Percentiles rank a stretch among this genome's conserved stretches.
Evolutionary conservation across 2,329 filamentous ascomycete genomes (phyloP).

Genomic region (Helotiales sp.): DNA sequence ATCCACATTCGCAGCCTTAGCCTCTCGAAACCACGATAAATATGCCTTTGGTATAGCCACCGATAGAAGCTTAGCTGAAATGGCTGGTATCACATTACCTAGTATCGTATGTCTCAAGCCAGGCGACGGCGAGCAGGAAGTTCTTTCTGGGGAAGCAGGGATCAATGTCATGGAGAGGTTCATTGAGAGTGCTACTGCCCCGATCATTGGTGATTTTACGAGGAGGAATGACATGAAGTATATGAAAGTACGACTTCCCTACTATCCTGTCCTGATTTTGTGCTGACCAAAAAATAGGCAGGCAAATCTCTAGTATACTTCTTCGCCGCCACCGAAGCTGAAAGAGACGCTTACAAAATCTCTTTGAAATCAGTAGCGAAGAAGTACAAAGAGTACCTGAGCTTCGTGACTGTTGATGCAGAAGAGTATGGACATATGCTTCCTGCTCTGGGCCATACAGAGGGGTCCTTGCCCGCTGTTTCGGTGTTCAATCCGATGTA

Average conservation of each 20-base stretch:
- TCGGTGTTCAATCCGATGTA: constrained; percentile 46
- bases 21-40: constrained; percentile 40
- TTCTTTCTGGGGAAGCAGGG: constrained; percentile 35
- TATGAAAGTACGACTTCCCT: constrained; percentile 35
- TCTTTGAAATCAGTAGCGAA: constrained; percentile 44
- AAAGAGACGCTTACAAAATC: constrained; percentile 39
- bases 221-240: constrained; percentile 46
- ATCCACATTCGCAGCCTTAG: constrained; percentile 36
- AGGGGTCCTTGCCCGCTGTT: constrained; percentile 34
- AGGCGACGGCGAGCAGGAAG: constrained; percentile 38
- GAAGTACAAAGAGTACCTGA: constrained; percentile 47
- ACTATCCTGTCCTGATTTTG: background rate
- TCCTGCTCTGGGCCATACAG: constrained; percentile 40
- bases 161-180: constrained; percentile 40
- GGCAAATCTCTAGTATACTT: constrained; percentile 42
- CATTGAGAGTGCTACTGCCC: constrained; percentile 39
- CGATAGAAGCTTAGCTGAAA: constrained; percentile 22
- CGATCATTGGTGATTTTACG: constrained; percentile 46
- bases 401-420: constrained; percentile 48
- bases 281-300: constrained; percentile 28
- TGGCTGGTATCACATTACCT: constrained; percentile 1
- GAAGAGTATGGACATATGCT: constrained; percentile 47
- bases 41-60: constrained; percentile 43
- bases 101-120: constrained; percentile 43
- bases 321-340: constrained; percentile 34